Evolutionary conservation across 108 stramenopile species (phyloP), one percentile per base, ranked within the genome.

Genomic region (Skeletonema marinoi): DNA sequence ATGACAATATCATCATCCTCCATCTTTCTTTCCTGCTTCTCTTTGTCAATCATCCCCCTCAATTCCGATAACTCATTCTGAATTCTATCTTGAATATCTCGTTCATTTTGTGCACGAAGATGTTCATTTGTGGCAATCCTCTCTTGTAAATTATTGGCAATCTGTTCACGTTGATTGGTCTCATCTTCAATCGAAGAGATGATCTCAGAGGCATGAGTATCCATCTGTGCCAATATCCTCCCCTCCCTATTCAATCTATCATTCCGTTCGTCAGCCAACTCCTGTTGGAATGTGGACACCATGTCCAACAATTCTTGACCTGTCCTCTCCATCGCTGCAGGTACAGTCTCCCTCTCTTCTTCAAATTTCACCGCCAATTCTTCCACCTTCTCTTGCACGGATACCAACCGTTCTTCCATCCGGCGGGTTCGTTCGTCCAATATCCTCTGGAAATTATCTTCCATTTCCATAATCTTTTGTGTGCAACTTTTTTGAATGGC

Each of bases 1-100:
- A 85, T 87, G 6, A 97, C 90, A 74, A 97, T 97, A 64, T 91
- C 87, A 60, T 93, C 92, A 79, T 98, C 98, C 60, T 90, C 89
- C 41, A 80, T 66, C 66, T 93, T 78, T 67, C 98, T 88, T 50
- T 96, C 95, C 62, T 73, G 68, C 41, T 70, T 65, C 86, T 98
- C 98, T 13, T 70, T 63, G 7, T 82, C 84, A 35, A 96, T 71
- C 62, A 90, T 88, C 19, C 82, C 81, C 65, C 87, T 80, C 60
- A 98, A 78, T 17, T 71, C 81, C 13, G 77, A 79, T 66, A 98
- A 69, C 78, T 97, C 96, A 29, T 78, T 78, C 31, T 91, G 73
- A 61, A 98, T 84, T 31, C 75, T 86, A 3, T 48, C 44, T 69
- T 97, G 92, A 56, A 96, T 90, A 35, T 77, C 68, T 17, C 83